Conservation (phyloP, 495 filamentous ascomycete genomes). For the Penicillium coffeae region DNA sequence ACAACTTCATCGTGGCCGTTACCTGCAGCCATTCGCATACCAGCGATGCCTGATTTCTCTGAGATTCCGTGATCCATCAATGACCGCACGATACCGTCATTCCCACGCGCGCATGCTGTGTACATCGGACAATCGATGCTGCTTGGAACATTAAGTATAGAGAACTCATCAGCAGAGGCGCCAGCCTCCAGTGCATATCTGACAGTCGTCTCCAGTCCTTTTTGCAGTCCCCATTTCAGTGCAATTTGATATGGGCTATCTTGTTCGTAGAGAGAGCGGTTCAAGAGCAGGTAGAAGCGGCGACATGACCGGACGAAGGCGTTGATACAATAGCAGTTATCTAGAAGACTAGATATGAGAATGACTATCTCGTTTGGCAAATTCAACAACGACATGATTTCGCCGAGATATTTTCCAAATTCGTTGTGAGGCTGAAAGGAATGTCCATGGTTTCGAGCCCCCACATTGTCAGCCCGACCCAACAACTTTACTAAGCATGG, state of each 20-base stretch:
- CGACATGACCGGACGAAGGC: not conserved
- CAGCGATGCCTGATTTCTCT: not conserved
- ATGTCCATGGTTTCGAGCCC: no score
- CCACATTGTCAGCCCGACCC: no score
- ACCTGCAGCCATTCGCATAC: not conserved
- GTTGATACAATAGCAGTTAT: not conserved
- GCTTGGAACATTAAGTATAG: not conserved
- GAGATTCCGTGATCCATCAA: not conserved
- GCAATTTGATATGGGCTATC: not conserved
- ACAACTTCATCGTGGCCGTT: not conserved
- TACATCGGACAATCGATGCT: not conserved
- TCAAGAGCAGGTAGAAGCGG: not conserved
- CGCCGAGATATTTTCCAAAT: not conserved
- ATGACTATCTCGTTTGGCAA: not conserved
- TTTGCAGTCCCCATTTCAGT: not conserved
- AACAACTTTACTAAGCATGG: no score
- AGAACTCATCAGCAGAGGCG: not conserved
- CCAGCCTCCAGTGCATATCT: not conserved
- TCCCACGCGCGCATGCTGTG: not conserved
- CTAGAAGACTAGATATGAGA: not conserved
- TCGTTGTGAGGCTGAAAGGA: not conserved
- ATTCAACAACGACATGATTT: not conserved
- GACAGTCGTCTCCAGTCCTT: not conserved
- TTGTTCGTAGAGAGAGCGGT: not conserved
- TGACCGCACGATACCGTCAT: not conserved